Base-by-base conservation (phyloP, 2,329 filamentous ascomycete species). In the Rhynchosporium agropyri region DNA sequence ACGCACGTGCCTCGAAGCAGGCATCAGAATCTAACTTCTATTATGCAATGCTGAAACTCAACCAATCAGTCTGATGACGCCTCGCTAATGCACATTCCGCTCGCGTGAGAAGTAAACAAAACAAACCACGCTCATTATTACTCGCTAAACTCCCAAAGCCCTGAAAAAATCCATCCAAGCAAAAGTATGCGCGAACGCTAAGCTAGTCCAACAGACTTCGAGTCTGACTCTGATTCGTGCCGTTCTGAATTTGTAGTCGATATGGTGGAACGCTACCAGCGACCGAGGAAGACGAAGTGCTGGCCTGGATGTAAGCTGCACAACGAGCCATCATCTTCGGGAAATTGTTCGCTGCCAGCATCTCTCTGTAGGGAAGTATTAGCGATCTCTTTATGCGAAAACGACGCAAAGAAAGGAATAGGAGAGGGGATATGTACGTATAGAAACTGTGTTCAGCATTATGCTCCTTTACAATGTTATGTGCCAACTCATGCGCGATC, bases 401-500 rank as follows among this genome's bases (percentile, higher is more conserved):
- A 15, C 10, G 33, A 42, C 20, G 9, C 2, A 28, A 26, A 8
- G 12, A 43, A 20, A 48, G 45, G 13, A 36, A 9, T 28, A 9
- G n/a, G 38, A 13, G 8, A 26, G 29, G 33, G 28, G 60, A 65
- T 49, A 71, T 83, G 76, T 77, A 87, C 78, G 89, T 94, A 73
- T 95, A 96, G 74, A 88, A 96, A 71, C 88, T 90, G 76, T 96
- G 92, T 60, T 89, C 84, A 15, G 89, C 81, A 72, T 89, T 89
- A 76, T 98, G 94, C 66, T 86, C 83, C 43, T 79, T 78, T 8
- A 97, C 91, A 60, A 99, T 78, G 74, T 99, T 99, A 77, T 99
- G 95, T 63, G 95, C 93, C 75, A 99, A 78, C 78, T 99, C 96
- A 75, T 99, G 95, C 66, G 92, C 96, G 65, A 97, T 76, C n/a